These are phyloP conservation scores for Bacidia gigantensis DNA, from an alignment of 495 filamentous ascomycete species.

Conservation along the genomic window DNA sequence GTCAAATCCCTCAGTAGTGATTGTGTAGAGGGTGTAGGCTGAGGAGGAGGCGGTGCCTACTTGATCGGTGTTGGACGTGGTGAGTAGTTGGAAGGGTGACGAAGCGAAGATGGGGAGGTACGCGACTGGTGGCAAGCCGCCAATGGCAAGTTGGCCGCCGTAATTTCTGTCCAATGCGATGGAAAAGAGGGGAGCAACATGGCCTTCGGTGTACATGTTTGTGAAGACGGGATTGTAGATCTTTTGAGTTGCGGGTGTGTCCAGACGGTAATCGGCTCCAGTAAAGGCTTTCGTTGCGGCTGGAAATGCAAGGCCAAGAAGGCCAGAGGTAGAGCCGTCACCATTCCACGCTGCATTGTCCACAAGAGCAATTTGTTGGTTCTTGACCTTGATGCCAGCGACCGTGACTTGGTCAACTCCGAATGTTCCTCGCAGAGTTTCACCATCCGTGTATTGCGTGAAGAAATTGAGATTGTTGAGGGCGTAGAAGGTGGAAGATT, in stretches of 20 bases:
- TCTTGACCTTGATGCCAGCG: slow-evolving; percentile 37
- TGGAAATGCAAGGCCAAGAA: slow-evolving; percentile 51
- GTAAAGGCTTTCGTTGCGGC: slow-evolving; percentile 33
- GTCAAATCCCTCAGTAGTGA: slow-evolving; percentile 27
- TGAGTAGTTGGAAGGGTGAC: slow-evolving; percentile 25
- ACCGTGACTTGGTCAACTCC: slow-evolving; percentile 42
- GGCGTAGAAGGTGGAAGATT: slow-evolving; percentile 26
- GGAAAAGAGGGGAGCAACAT: slow-evolving; percentile 42
- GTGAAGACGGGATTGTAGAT: slow-evolving; percentile 45
- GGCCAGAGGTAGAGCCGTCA: slow-evolving; percentile 35
- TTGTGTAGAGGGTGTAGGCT: slow-evolving; percentile 31
- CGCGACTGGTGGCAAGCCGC: slow-evolving; percentile 34
- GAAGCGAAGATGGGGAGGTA: slow-evolving; percentile 25
- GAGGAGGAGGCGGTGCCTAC: not conserved
- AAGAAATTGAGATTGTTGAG: slow-evolving; percentile 40
- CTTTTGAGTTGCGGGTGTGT: slow-evolving; percentile 20
- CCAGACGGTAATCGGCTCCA: slow-evolving; percentile 16
- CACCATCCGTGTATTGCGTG: slow-evolving; percentile 45
- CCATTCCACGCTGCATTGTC: slow-evolving; percentile 35
- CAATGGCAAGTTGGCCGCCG: slow-evolving; percentile 34
- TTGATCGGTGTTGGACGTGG: slow-evolving; percentile 2
- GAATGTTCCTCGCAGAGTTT: slow-evolving; percentile 41
- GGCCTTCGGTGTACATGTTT: slow-evolving; percentile 38
- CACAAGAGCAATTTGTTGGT: slow-evolving; percentile 41
- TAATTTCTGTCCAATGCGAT: slow-evolving; percentile 22